A percentile compares a stretch with the other conserved stretches of the same genome.
These are phyloP conservation scores for Mortierella sp. DNA, from an alignment of 371 early-diverging fungal species.

Conservation along the genomic window DNA sequence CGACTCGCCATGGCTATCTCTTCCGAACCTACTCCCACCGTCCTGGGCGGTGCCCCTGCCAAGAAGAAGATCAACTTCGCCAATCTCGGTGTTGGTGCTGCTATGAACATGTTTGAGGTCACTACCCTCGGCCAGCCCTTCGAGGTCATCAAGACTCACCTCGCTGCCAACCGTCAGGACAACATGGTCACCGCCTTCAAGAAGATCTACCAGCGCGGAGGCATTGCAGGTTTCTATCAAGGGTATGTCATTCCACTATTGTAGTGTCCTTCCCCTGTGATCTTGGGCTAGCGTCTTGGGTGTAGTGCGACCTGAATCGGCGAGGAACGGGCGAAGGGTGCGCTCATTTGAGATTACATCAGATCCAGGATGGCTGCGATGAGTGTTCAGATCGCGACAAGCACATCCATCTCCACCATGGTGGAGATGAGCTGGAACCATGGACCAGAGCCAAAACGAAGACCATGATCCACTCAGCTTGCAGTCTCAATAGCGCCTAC, in stretches of 20 bases:
- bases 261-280: neutral
- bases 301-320: too few species aligned
- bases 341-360: too few species aligned
- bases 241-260: conserved; percentile 61
- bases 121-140: conserved; percentile 92
- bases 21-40: conserved; percentile 11
- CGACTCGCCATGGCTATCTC: conserved; percentile 26
- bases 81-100: conserved; percentile 53
- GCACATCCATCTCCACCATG: too few species aligned
- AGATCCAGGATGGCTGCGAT: too few species aligned
- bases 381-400: too few species aligned
- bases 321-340: too few species aligned
- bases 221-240: conserved; percentile 85
- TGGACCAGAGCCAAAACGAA: too few species aligned
- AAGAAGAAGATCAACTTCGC: conserved; percentile 54
- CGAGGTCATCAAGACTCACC: conserved; percentile 90
- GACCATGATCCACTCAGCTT: too few species aligned
- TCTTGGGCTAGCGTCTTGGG: neutral
- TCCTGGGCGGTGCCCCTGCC: conserved; percentile 16
- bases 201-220: conserved; percentile 82
- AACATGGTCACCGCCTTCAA: conserved; percentile 68
- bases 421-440: too few species aligned
- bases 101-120: conserved; percentile 84
- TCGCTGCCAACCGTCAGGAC: conserved; percentile 88
- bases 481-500: too few species aligned